Evolutionary conservation across 1,284 basidiomycete species (phyloP), one percentile per base, ranked within the genome.

Genomic region (Cryptococcus neoformans): DNA sequence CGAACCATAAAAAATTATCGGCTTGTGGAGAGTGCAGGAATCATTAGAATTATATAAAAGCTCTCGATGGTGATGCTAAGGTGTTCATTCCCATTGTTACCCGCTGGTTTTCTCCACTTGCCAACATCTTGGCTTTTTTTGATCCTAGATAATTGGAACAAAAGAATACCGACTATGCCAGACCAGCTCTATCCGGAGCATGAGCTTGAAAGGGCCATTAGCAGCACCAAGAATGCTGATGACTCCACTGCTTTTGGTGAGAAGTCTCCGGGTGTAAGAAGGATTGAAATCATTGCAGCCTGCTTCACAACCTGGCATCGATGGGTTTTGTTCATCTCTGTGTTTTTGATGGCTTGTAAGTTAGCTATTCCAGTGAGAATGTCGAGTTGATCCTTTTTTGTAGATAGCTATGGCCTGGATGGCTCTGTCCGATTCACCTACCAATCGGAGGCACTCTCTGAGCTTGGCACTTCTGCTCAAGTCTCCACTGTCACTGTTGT

Each of bases 321-420:
- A 52, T 65, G 63, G 35, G 59, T 72, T 35, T 62, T 79, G 28
- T 78, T 79, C 63, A 40, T 68, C 44, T 66, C 69, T n/a, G 67
- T 78, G 51, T 79, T 79, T 61, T 60, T 80, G 17, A 59, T 79
- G 37, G 63, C 77, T 4, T 80, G 62, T 63, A 42, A 56, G 59
- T 59, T 6, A 7, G 12, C 4, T 28, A 28, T 3, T 28, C 41
- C 3, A 42, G 41, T 16, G 11, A 17, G n/a, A 28, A 11, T 52
- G 8, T 34, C 9, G 34, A 12, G 48, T 41, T 21, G 38, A 12
- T 14, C 35, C 28, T 3, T 28, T 11, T 41, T 28, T 40, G 14
- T 46, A 62, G 53, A 62, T 55, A 60, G 62, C 40, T 75, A 72
- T 57, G 70, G 74, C 14, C 68, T 79, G 40, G 77, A 77, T 56